Percentiles rank a stretch among this genome's conserved stretches.
phyloP scores from a whole-genome alignment of 1,284 basidiomycete species.

The Termitomyces sp. region DNA sequence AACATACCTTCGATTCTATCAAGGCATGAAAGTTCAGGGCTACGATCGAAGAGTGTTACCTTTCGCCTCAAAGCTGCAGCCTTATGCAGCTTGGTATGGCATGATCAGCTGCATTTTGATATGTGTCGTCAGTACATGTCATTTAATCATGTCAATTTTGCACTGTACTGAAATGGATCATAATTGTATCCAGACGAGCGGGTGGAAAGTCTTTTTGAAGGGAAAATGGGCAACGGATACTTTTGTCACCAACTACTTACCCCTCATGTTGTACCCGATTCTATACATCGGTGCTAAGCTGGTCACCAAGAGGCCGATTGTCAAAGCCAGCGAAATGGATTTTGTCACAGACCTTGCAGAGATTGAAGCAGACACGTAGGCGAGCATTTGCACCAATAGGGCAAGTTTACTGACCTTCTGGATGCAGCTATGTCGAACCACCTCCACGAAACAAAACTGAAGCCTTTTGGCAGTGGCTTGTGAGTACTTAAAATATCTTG shows the following conservation, averaged over 20 bases:
- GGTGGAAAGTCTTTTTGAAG: slow-evolving; percentile 72
- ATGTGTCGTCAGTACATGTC: slow-evolving; percentile 51
- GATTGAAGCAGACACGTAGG: slow-evolving; percentile 65
- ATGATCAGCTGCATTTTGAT: slow-evolving; percentile 51
- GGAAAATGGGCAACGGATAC: slow-evolving; percentile 52
- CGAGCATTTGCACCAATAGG: slow-evolving; percentile 8
- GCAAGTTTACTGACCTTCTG: background rate
- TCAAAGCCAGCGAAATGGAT: slow-evolving; percentile 68
- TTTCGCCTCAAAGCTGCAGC: slow-evolving; percentile 56
- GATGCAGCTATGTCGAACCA: slow-evolving; percentile 53
- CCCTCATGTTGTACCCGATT: slow-evolving; percentile 71
- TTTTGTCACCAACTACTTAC: slow-evolving; percentile 79
- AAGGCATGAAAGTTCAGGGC: slow-evolving; percentile 72
- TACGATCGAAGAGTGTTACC: slow-evolving; percentile 65
- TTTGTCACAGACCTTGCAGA: slow-evolving; percentile 68
- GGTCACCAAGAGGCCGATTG: slow-evolving; percentile 42
- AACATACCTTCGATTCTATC: slow-evolving; percentile 77
- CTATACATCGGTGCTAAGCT: slow-evolving; percentile 60
- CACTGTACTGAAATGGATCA: background rate
- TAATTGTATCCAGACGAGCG: slow-evolving; percentile 51
- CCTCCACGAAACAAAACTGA: slow-evolving; percentile 63
- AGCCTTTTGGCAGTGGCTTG: slow-evolving; percentile 53
- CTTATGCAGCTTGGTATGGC: slow-evolving; percentile 71
- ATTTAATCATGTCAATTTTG: background rate
- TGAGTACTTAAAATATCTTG: background rate